Conservation (phyloP, 2,329 filamentous ascomycete genomes). For the Nannizziopsis barbatae region DNA sequence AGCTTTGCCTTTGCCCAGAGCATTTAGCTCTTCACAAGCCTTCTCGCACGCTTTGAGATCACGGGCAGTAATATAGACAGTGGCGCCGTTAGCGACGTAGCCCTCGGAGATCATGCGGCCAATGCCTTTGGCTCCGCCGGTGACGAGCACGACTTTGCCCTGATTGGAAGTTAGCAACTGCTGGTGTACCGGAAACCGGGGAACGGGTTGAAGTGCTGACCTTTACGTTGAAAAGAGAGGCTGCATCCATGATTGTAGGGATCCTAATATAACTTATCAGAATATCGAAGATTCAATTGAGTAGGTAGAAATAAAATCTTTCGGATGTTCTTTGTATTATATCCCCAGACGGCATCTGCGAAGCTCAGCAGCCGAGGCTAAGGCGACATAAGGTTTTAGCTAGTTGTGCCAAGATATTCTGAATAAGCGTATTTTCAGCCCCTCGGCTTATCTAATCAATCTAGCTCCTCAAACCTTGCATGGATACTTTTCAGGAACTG, state of each 20-base stretch:
- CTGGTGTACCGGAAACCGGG: conserved; percentile 5
- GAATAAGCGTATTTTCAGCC: too few species aligned
- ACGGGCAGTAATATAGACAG: conserved; percentile 44
- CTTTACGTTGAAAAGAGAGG: conserved; percentile 49
- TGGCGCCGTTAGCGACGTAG: conserved; percentile 43
- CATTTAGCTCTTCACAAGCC: conserved; percentile 39
- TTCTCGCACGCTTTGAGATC: conserved; percentile 42
- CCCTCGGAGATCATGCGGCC: conserved; percentile 47
- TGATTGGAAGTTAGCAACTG: conserved; percentile 43
- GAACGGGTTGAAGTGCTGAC: conserved; percentile 27
- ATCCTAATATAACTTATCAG: too few species aligned
- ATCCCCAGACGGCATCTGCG: too few species aligned
- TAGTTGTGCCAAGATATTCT: too few species aligned
- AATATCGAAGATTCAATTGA: not conserved
- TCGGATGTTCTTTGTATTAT: too few species aligned
- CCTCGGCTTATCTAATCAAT: too few species aligned
- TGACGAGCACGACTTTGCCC: conserved; percentile 41
- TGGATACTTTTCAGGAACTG: too few species aligned
- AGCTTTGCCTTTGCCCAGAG: conserved; percentile 42
- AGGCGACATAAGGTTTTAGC: too few species aligned
- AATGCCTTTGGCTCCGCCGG: conserved; percentile 42
- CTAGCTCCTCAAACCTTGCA: too few species aligned
- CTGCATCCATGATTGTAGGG: conserved; percentile 40
- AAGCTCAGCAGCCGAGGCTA: too few species aligned
- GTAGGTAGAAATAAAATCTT: not conserved